Base-by-base conservation (phyloP, 106 monocot genomes). In the Dioscorea alata region DNA sequence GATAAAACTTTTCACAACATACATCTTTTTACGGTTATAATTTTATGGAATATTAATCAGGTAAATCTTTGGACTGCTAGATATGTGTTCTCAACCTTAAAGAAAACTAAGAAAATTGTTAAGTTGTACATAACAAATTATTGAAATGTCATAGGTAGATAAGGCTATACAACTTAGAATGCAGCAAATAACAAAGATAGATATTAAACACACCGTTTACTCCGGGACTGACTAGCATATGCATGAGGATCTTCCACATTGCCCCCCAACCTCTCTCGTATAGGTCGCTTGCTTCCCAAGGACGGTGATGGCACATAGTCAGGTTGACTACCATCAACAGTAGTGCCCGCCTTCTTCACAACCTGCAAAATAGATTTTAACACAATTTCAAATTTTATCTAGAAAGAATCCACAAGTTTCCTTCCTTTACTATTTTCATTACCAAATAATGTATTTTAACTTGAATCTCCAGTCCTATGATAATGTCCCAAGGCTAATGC, bases 251-350 rank as follows among this genome's bases (percentile, higher is more conserved):
- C 57, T 0, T 67, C 78, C 19, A 72, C 28, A 49, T 64, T 81
- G 67, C 28, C 74, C 56, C 80, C 81, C 61, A 83, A 74, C 66
- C 90, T 86, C 33, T 83, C 90, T 71, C 73, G 83, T 13, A 86
- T 25, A 12, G 86, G 60, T 63, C 78, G 63, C 69, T 83, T 90
- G 24, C 56, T 66, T 4, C 73, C 90, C 13, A 74, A 75, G 0
- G 64, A 79, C 64, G 69, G 57, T 48, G 34, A 79, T 67, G 72
- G 50, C 48, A 33, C 17, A 28, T 71, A 57, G 51, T 76, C 74
- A 79, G 70, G 16, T 52, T 76, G 69, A 57, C 34, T 54, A 54
- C 61, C 60, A 63, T 81, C 84, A 67, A 65, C 42, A 28, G 21
- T 50, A 56, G 54, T 49, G n/a, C 81, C 65, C 49, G 71, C 34